Conservation (phyloP, 768 basidiomycete species). For the Suillus bovinus region DNA sequence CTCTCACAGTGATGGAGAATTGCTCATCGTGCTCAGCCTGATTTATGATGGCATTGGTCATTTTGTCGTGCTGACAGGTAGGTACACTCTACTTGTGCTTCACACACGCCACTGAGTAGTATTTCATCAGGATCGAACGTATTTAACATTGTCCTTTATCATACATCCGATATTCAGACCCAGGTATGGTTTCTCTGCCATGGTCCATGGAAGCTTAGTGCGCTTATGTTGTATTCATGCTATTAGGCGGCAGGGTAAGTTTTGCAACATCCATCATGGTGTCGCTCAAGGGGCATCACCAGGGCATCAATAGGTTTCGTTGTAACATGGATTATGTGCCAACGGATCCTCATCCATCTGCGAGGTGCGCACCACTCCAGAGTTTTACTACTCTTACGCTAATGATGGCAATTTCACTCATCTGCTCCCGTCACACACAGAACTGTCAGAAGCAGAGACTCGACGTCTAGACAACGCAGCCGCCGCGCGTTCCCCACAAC, state of each 20-base stretch:
- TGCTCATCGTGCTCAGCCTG: conserved; percentile 45
- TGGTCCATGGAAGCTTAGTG: conserved; percentile 25
- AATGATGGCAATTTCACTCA: neutral
- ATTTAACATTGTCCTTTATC: conserved; percentile 53
- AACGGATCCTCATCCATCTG: conserved; percentile 57
- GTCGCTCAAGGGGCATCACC: conserved; percentile 3
- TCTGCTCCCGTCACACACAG: conserved; percentile 8
- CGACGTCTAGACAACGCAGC: conserved; percentile 29
- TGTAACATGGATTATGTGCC: conserved; percentile 63
- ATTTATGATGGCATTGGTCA: conserved; percentile 70
- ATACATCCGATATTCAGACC: conserved; percentile 35
- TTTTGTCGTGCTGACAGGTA: conserved; percentile 56
- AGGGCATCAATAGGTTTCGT: conserved; percentile 40
- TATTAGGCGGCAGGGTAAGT: conserved; percentile 53
- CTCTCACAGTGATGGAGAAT: conserved; percentile 10
- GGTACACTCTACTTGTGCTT: conserved; percentile 1
- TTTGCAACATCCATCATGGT: neutral
- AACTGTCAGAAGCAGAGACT: conserved; percentile 27
- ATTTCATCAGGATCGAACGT: conserved; percentile 44
- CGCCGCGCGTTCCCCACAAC: conserved; percentile 14
- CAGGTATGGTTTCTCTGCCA: conserved; percentile 38
- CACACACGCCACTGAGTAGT: conserved; percentile 31
- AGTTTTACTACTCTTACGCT: neutral
- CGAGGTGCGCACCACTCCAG: conserved; percentile 38
- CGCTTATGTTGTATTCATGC: conserved; percentile 11